phyloP scores from a whole-genome alignment of 2,329 filamentous ascomycete species.

The Exophiala mesophila region DNA sequence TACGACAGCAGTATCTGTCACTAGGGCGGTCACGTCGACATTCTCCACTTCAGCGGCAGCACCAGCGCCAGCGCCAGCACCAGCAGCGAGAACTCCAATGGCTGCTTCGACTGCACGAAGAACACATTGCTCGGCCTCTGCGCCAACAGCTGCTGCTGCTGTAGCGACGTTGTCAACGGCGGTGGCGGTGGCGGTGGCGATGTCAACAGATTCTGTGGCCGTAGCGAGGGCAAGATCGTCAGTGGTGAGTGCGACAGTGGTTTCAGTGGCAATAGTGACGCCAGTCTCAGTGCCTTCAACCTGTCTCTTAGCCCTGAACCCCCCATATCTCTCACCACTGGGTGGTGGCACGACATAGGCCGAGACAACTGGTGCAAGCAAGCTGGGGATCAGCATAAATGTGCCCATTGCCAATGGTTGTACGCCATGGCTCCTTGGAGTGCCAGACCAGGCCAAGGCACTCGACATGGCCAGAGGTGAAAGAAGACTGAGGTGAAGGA shows the following conservation, averaged over 20 bases:
- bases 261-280: not conserved
- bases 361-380: constrained; percentile 7
- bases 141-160: not conserved
- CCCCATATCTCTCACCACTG: not conserved
- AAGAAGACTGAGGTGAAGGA: constrained; percentile 5
- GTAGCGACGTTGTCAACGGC: not conserved
- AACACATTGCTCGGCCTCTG: not conserved
- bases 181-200: not conserved
- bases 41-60: not conserved
- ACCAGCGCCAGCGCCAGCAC: too few species aligned
- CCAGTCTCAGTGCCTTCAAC: not conserved
- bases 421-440: constrained; percentile 3
- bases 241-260: not conserved
- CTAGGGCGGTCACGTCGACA: not conserved
- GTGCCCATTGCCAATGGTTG: constrained; percentile 10
- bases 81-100: not conserved
- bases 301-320: not conserved
- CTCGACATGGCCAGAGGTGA: constrained; percentile 9
- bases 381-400: constrained; percentile 2
- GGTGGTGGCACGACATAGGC: constrained; percentile 12
- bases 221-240: not conserved
- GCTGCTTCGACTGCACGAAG: not conserved
- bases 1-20: not conserved
- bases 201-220: not conserved
- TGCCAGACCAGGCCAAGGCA: constrained; percentile 11